These are phyloP conservation scores for Apiospora malaysiana DNA, from an alignment of 2,329 filamentous ascomycete species.

Conservation along the genomic window DNA sequence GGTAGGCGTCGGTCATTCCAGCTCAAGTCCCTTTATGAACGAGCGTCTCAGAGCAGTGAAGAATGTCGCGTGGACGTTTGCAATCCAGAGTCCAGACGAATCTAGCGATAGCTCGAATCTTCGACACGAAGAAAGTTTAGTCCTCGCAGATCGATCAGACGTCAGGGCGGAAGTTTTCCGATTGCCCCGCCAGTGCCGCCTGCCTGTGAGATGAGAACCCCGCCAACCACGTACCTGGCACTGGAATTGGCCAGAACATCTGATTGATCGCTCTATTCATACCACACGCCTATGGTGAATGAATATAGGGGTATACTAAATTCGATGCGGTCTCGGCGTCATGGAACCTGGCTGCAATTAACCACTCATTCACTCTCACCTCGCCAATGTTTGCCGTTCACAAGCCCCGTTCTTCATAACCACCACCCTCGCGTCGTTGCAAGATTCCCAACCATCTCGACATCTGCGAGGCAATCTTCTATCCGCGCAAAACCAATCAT, in stretches of 20 bases:
- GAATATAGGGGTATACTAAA: slow-evolving; percentile 13
- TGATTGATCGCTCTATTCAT: not conserved
- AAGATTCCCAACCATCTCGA: slow-evolving; percentile 14
- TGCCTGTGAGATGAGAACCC: slow-evolving; percentile 8
- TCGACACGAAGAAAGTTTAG: slow-evolving; percentile 20
- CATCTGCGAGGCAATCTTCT: slow-evolving; percentile 5
- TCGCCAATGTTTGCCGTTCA: not conserved
- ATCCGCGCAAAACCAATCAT: not conserved
- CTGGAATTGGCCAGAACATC: slow-evolving; percentile 11
- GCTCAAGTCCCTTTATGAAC: not conserved
- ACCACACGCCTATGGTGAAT: not conserved
- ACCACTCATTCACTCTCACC: not conserved
- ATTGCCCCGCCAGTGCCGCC: slow-evolving; percentile 20
- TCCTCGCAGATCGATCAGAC: not conserved
- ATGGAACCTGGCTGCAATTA: not conserved
- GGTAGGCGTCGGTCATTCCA: not conserved
- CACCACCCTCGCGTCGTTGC: slow-evolving; percentile 9
- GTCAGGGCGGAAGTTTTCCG: slow-evolving; percentile 20
- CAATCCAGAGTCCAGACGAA: not conserved
- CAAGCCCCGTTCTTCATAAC: not conserved
- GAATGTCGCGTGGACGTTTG: slow-evolving; percentile 1
- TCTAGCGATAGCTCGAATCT: slow-evolving; percentile 25
- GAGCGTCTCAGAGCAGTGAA: not conserved
- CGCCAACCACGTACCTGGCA: not conserved
- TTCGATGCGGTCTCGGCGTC: not conserved